phyloP scores from a whole-genome alignment of 345 rosid species.

The Eucalyptus grandis region DNA sequence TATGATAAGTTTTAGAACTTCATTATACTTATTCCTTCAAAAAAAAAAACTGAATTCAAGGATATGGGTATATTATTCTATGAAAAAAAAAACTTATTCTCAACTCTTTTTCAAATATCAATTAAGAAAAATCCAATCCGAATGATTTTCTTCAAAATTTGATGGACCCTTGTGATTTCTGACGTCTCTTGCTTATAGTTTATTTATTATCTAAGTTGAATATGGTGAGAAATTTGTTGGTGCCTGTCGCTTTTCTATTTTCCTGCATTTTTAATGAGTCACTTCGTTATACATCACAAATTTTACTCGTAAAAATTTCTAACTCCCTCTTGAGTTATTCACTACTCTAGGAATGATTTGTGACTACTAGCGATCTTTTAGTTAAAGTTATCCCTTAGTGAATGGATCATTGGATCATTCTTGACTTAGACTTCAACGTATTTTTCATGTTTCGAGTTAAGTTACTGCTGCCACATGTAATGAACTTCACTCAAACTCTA shows the following conservation, averaged over 20 bases:
- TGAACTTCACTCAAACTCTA: background rate
- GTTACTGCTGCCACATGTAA: background rate
- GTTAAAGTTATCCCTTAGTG: no score
- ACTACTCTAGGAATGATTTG: background rate
- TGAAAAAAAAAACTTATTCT: no score
- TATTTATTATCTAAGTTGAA: background rate
- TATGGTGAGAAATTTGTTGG: background rate
- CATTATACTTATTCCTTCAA: no score
- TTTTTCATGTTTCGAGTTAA: background rate
- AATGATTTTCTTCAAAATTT: background rate
- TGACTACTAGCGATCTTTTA: background rate
- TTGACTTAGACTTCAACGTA: no score
- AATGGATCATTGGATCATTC: no score
- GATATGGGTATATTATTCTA: no score
- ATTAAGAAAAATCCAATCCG: background rate
- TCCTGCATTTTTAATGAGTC: background rate
- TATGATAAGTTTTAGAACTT: no score
- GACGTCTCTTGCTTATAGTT: background rate
- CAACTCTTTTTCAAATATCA: background rate
- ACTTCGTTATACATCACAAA: background rate
- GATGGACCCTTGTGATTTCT: background rate
- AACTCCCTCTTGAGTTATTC: background rate
- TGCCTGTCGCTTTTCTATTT: background rate
- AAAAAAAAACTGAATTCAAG: no score
- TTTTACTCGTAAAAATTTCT: no score